These are phyloP conservation scores for Collybia mongolica DNA, from an alignment of 768 basidiomycete species.

Conservation along the genomic window DNA sequence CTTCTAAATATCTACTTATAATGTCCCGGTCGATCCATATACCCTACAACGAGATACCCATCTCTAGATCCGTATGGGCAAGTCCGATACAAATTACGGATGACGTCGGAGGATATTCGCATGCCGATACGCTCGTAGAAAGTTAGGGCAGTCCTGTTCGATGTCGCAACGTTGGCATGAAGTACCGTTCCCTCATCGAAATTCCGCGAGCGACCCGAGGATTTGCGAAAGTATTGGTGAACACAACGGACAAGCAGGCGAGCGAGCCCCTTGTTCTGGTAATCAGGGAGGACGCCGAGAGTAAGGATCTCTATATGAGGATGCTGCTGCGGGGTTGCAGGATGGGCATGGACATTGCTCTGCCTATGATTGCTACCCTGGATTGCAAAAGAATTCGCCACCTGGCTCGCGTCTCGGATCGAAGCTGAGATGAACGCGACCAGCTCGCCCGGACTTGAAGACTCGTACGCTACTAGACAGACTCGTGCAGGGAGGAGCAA, in stretches of 20 bases:
- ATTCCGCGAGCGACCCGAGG: constrained; percentile 17
- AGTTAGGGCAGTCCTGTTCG: constrained; percentile 36
- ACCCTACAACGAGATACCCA: constrained; percentile 40
- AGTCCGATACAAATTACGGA: constrained; percentile 37
- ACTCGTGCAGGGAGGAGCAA: constrained; percentile 36
- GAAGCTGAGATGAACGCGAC: constrained; percentile 46
- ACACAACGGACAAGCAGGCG: constrained; percentile 37
- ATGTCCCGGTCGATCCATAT: constrained; percentile 14
- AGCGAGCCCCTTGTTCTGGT: constrained; percentile 42
- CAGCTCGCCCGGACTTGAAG: constrained; percentile 23
- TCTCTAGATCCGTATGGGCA: constrained; percentile 35
- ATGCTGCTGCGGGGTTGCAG: constrained; percentile 10
- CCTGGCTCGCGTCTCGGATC: constrained; percentile 11
- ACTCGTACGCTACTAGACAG: constrained; percentile 39
- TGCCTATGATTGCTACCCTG: background rate
- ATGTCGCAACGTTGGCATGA: constrained; percentile 44
- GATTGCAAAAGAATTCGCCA: no score
- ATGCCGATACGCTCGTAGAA: constrained; percentile 48
- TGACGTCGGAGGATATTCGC: constrained; percentile 27
- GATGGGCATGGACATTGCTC: constrained; percentile 13
- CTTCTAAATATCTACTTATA: constrained; percentile 4
- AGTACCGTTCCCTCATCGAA: constrained; percentile 25
- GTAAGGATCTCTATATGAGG: constrained; percentile 49
- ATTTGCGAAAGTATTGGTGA: constrained; percentile 24
- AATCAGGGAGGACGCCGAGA: constrained; percentile 47